Conservation (phyloP, 2,329 filamentous ascomycete species). For the Pochonia chlamydosporia region DNA sequence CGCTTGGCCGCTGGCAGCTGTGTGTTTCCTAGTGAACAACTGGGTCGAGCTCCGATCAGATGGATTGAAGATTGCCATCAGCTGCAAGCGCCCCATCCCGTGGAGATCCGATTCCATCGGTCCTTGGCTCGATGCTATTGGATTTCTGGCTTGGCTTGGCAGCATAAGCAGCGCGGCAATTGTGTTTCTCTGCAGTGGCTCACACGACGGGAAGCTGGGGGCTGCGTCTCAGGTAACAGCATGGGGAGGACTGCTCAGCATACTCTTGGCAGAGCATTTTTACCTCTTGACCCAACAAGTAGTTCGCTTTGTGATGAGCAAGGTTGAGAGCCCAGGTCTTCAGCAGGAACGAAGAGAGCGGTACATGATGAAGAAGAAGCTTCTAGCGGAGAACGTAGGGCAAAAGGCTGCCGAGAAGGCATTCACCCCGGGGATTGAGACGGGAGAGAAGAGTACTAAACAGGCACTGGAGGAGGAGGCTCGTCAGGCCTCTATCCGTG, state of each 20-base stretch:
- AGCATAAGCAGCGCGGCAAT: constrained; percentile 82
- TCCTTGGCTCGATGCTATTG: constrained; percentile 80
- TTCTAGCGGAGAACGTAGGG: constrained; percentile 68
- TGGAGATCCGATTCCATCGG: constrained; percentile 91
- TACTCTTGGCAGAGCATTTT: constrained; percentile 83
- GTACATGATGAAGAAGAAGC: constrained; percentile 72
- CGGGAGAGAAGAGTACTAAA: constrained; percentile 58
- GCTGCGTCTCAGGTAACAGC: constrained; percentile 64
- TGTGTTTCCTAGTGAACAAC: constrained; percentile 89
- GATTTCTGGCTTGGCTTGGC: constrained; percentile 90
- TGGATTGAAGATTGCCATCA: constrained; percentile 86
- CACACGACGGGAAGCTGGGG: constrained; percentile 59
- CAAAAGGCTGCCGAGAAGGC: constrained; percentile 46
- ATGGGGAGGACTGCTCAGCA: constrained; percentile 75
- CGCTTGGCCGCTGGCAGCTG: constrained; percentile 87
- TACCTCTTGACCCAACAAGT: constrained; percentile 74
- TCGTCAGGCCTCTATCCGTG: constrained; percentile 41
- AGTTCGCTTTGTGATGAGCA: constrained; percentile 67
- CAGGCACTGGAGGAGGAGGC: constrained; percentile 60
- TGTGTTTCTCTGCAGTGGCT: constrained; percentile 79
- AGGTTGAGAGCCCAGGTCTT: constrained; percentile 78
- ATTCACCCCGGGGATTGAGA: constrained; percentile 39
- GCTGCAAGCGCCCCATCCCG: constrained; percentile 83
- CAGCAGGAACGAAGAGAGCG: constrained; percentile 80
- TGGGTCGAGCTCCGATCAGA: constrained; percentile 94